phyloP scores from a whole-genome alignment of 192 early-diverging fungal genomes.

The Coemansia umbellata region DNA sequence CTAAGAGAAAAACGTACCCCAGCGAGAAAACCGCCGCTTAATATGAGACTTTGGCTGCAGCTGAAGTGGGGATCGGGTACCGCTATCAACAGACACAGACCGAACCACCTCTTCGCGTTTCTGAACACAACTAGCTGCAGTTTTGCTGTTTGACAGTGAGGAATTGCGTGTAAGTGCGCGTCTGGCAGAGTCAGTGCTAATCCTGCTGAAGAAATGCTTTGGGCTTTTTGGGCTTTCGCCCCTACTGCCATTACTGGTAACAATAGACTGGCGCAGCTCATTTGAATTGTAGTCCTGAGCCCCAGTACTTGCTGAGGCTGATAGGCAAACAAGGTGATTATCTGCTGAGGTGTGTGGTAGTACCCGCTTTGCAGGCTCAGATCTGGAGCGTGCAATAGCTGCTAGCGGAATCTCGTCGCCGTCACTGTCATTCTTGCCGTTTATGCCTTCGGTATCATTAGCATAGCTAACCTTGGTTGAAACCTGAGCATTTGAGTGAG shows the following conservation, averaged over 20 bases:
- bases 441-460: background rate
- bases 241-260: background rate
- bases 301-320: no score
- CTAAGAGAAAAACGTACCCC: background rate
- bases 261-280: no score
- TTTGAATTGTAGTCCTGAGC: no score
- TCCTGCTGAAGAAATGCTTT: background rate
- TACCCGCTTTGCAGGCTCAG: constrained; percentile 29
- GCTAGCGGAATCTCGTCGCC: constrained; percentile 42
- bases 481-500: background rate
- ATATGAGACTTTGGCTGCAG: background rate
- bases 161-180: background rate
- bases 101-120: background rate
- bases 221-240: background rate
- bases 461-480: background rate
- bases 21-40: background rate
- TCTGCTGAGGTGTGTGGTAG: no score
- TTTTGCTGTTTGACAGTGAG: background rate
- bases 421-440: constrained; percentile 27
- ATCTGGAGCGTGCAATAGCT: constrained; percentile 30
- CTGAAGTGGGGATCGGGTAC: background rate
- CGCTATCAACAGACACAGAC: background rate
- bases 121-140: background rate
- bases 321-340: no score
- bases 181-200: background rate